Evolutionary conservation across 2,329 filamentous ascomycete genomes (phyloP).

Genomic region (Botrytis fabae): DNA sequence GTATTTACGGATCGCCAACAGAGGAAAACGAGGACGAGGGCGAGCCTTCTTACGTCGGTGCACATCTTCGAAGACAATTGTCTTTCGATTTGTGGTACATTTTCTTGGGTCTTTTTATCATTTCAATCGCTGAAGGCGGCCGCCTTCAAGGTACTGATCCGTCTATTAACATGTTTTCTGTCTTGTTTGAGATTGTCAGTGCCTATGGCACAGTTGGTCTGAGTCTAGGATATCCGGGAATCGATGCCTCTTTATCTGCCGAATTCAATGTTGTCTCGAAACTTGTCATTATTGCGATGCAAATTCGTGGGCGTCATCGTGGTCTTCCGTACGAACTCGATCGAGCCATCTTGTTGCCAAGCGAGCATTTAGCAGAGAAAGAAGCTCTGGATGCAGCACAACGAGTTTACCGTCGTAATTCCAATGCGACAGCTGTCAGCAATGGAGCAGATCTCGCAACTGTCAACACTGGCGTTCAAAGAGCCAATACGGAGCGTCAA

Average conservation of each 20-base stretch:
- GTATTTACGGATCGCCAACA: slow-evolving; percentile 61
- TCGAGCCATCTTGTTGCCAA: slow-evolving; percentile 67
- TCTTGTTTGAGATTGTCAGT: slow-evolving; percentile 83
- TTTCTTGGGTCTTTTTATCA: slow-evolving; percentile 88
- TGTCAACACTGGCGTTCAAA: slow-evolving; percentile 22
- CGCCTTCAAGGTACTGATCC: slow-evolving; percentile 60
- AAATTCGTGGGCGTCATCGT: slow-evolving; percentile 68
- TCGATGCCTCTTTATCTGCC: slow-evolving; percentile 78
- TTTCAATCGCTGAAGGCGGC: slow-evolving; percentile 80
- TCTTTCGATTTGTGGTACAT: slow-evolving; percentile 99
- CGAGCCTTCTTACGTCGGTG: slow-evolving; percentile 77
- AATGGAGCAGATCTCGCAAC: slow-evolving; percentile 10
- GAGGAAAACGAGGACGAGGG: slow-evolving; percentile 53
- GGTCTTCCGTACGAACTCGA: slow-evolving; percentile 69
- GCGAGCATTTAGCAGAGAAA: slow-evolving; percentile 61
- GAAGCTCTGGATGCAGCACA: slow-evolving; percentile 50
- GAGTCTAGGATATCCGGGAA: slow-evolving; percentile 74
- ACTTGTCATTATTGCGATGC: slow-evolving; percentile 67
- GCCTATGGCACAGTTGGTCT: slow-evolving; percentile 94
- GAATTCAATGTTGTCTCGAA: slow-evolving; percentile 71
- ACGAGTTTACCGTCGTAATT: slow-evolving; percentile 28
- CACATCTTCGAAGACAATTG: slow-evolving; percentile 87
- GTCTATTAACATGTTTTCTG: slow-evolving; percentile 66
- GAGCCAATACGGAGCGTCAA: slow-evolving; percentile 24
- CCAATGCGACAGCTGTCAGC: slow-evolving; percentile 23